These are phyloP conservation scores for Phytophthora pluvialis DNA, from an alignment of 352 stramenopile genomes.

Conservation along the genomic window DNA sequence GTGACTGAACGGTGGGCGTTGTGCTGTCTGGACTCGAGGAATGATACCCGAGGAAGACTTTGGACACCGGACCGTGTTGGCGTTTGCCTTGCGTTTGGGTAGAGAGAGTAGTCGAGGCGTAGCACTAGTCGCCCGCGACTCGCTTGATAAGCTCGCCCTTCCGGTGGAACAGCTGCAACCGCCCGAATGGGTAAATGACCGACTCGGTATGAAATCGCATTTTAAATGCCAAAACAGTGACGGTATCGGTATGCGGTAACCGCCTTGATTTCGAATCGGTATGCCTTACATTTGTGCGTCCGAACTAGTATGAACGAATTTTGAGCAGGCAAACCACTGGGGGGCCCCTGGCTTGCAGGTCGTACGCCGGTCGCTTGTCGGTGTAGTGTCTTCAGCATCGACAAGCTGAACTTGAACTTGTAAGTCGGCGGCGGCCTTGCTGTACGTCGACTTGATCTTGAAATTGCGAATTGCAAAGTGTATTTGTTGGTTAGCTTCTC, in stretches of 20 bases:
- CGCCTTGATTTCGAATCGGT: too few species aligned
- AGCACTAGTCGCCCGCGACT: background rate
- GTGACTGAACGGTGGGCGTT: conserved; percentile 18
- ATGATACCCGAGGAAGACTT: conserved; percentile 24
- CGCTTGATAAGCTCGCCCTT: conserved; percentile 20
- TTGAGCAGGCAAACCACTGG: too few species aligned
- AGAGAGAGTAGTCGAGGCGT: conserved; percentile 11
- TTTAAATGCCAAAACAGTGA: too few species aligned
- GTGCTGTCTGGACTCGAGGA: conserved; percentile 25
- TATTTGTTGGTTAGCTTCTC: background rate
- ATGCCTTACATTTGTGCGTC: too few species aligned
- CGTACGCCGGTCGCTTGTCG: too few species aligned
- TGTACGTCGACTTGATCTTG: background rate
- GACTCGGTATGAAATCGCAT: too few species aligned
- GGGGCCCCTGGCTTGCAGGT: too few species aligned
- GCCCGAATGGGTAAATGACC: too few species aligned
- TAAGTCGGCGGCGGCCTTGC: background rate
- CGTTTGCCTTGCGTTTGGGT: conserved; percentile 6
- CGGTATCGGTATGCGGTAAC: too few species aligned
- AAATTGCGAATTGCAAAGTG: background rate
- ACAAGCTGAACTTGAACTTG: background rate
- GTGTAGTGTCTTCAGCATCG: conserved; percentile 13
- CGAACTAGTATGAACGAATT: too few species aligned
- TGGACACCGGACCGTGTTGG: conserved; percentile 1
- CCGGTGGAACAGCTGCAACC: conserved; percentile 20